Base-by-base conservation (phyloP, 257 asterid species). In the Solanum tarijense region DNA sequence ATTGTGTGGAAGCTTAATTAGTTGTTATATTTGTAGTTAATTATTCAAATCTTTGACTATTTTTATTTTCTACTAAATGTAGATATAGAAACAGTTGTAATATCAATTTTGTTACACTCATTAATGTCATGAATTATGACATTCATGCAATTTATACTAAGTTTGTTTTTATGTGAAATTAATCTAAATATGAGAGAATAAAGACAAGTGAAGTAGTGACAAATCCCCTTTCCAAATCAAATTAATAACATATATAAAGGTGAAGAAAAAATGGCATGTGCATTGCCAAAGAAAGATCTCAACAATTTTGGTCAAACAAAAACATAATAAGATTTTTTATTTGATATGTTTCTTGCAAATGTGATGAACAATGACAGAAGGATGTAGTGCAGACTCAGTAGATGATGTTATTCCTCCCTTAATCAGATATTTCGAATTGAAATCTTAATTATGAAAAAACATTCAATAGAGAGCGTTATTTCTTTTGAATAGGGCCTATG, bases 231-330 rank as follows among this genome's bases (percentile, higher is more conserved):
- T 41, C 32, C 68, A 71, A 25, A 21, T 55, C n/a, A 73, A 72
- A 62, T 62, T 62, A 4, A 12, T 79, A 16, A 65, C 23, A 52
- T 55, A 68, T 13, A n/a, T 71, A 82, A 68, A 87, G 87, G 86
- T 4, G 39, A 29, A 35, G 25, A 46, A 81, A 46, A 18, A 46
- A 20, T 34, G 41, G 62, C 87, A 87, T 68, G 89, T 87, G 87
- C 72, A 81, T 20, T 76, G 86, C 86, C 52, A 87, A 27, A 9
- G 8, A 68, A 87, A 87, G 36, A 66, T 55, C 79, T 39, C 81
- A 55, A 35, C 78, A 60, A 78, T 87, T 8, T 35, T 38, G 85
- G 85, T 81, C 60, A 81, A 81, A 81, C 21, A 29, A 29, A 14
- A 46, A 81, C 68, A 46, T 81, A 81, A 29, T 46, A 46, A 29